Conservation (phyloP, 2,329 filamentous ascomycete genomes). For the Fusarium guadeloupense region DNA sequence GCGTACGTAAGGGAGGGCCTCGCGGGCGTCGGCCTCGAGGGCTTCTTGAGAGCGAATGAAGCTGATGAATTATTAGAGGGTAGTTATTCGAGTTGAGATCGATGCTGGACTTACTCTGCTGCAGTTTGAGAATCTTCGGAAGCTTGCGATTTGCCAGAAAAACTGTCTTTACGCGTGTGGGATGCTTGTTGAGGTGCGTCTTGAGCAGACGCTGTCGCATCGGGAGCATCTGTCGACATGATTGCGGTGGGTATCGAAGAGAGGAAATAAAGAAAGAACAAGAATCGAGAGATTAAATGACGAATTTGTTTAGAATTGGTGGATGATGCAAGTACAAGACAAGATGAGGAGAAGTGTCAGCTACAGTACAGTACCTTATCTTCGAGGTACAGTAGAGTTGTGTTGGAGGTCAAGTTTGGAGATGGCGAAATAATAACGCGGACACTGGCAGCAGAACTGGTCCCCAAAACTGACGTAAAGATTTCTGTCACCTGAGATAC, state of each 20-base stretch:
- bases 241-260: conserved; percentile 17
- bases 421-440: conserved; percentile 31
- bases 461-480: background rate
- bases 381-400: background rate
- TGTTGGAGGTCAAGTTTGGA: background rate
- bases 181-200: conserved; percentile 37
- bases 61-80: conserved; percentile 53
- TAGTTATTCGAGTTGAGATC: background rate
- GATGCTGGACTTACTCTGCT: conserved; percentile 65
- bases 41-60: conserved; percentile 90
- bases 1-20: conserved; percentile 89
- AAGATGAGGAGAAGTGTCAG: conserved; percentile 18
- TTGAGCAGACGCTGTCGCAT: conserved; percentile 38
- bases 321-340: conserved; percentile 15
- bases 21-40: conserved; percentile 93
- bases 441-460: background rate
- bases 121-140: conserved; percentile 76
- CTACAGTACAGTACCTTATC: background rate
- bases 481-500: conserved; percentile 9
- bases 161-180: conserved; percentile 62
- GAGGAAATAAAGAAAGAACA: background rate
- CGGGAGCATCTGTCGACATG: conserved; percentile 53
- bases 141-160: conserved; percentile 64
- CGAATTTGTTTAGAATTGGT: conserved; percentile 1
- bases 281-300: conserved; percentile 2